phyloP scores from a whole-genome alignment of 1,284 basidiomycete species.

The Somion occarium region DNA sequence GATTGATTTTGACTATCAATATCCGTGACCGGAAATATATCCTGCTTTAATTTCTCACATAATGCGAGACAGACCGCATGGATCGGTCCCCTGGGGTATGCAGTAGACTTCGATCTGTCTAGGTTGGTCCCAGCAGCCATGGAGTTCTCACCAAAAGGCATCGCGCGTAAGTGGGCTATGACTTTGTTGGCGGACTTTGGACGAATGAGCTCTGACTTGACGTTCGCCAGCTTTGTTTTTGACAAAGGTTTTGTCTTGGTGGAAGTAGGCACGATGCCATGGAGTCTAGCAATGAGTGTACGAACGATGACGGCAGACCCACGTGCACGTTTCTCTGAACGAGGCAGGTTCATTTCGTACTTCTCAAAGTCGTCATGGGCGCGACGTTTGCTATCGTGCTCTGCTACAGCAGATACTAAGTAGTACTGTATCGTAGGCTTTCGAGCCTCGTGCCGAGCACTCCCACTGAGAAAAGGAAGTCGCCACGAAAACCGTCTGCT shows the following conservation, averaged over 20 bases:
- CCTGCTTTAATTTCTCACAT: background rate
- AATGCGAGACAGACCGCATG: too few relatives aligned
- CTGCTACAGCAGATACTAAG: conserved; percentile 32
- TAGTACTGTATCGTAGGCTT: conserved; percentile 32
- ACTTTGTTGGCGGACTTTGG: conserved; percentile 63
- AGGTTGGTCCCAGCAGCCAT: too few relatives aligned
- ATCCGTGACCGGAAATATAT: background rate
- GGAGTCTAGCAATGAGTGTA: conserved; percentile 60
- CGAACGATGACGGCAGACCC: conserved; percentile 59
- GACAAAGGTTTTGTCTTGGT: conserved; percentile 31
- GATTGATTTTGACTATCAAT: conserved; percentile 47
- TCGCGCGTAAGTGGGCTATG: too few relatives aligned
- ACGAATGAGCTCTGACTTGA: conserved; percentile 64
- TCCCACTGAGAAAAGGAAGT: conserved; percentile 15
- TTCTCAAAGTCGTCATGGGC: conserved; percentile 31
- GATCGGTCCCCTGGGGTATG: too few relatives aligned
- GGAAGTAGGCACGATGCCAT: conserved; percentile 30
- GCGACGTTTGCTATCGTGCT: conserved; percentile 37
- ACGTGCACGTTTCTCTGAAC: conserved; percentile 55
- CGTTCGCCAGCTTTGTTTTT: conserved; percentile 53
- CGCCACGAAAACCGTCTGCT: conserved; percentile 3
- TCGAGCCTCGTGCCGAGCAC: conserved; percentile 20
- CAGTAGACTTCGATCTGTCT: too few relatives aligned
- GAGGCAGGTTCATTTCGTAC: conserved; percentile 30
- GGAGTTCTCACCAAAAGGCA: too few relatives aligned